A percentile compares a stretch with the other conserved stretches of the same genome.
Evolutionary conservation across 768 basidiomycete species (phyloP).

Genomic region (Asterophora parasitica): DNA sequence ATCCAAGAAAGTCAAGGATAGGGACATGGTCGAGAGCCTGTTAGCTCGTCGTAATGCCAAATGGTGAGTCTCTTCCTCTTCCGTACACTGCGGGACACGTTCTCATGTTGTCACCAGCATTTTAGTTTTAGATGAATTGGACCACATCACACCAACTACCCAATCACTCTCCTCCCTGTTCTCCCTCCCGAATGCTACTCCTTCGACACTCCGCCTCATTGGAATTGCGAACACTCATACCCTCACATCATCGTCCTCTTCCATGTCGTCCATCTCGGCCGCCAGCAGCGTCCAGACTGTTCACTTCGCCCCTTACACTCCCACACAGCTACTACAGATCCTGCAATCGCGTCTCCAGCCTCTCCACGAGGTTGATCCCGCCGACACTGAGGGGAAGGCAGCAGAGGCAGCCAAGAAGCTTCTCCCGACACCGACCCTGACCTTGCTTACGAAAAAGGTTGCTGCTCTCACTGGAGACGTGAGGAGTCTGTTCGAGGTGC

Average conservation of each 20-base stretch:
- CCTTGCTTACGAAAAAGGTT: conserved; percentile 73
- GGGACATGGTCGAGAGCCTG: conserved; percentile 42
- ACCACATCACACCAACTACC: conserved; percentile 65
- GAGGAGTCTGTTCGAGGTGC: conserved; percentile 72
- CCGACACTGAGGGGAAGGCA: conserved; percentile 21
- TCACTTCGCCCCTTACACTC: conserved; percentile 79
- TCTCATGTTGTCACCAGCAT: conserved; percentile 40
- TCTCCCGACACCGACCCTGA: conserved; percentile 59
- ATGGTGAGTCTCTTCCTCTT: conserved; percentile 38
- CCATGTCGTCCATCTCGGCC: conserved; percentile 30
- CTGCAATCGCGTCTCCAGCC: conserved; percentile 58
- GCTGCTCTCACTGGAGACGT: conserved; percentile 83
- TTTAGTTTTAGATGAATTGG: conserved; percentile 82
- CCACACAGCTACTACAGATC: conserved; percentile 65
- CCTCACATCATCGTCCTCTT: conserved; percentile 52
- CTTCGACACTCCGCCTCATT: conserved; percentile 59
- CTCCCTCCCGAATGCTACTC: conserved; percentile 52
- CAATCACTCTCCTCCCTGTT: conserved; percentile 62
- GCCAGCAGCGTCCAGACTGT: conserved; percentile 51
- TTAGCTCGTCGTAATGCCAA: conserved; percentile 41
- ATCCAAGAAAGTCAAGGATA: conserved; percentile 40
- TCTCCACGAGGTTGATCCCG: conserved; percentile 35
- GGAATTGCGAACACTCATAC: conserved; percentile 91
- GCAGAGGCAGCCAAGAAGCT: conserved; percentile 43
- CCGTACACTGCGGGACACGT: not conserved